Evolutionary conservation across 2,329 filamentous ascomycete species (phyloP), one percentile per base, ranked within the genome.

Genomic region (Hortaea sp.): DNA sequence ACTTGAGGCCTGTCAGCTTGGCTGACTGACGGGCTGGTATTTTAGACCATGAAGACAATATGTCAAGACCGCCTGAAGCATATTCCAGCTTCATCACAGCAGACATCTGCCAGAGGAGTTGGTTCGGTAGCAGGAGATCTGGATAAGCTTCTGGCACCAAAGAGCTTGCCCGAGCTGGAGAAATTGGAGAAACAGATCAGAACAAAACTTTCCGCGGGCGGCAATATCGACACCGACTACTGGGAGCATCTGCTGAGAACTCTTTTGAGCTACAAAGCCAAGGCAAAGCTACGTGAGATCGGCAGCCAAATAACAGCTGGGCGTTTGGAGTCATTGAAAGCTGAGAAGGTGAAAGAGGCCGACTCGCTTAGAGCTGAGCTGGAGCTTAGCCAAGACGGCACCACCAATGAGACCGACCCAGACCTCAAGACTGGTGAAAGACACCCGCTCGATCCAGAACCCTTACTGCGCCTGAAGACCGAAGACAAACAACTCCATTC

Each of bases 211-310:
- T 76, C 82, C 44, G 94, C 88, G 6, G 83, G 95, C 61, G 89
- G 95, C 61, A 82, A 86, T 7, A 90, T 98, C 54, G 92, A 98
- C 65, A 88, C 85, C 2, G 92, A 98, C 67, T 98, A 97, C 65
- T 98, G 92, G 92, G 88, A 94, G 62, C 87, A 95, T 62, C 73
- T 98, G 11, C 73, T 98, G 50, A 82, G 82, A 54, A 94, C 83
- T 61, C 71, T 98, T 52, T 74, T 85, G 5, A 81, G 95, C 1
- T 95, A 87, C 81, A 97, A 97, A 69, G 88, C 92, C 31, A 88
- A 86, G 64, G 88, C 88, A 2, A 88, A 84, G 63, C 69, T 98
- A 44, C 81, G 81, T 54, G 82, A 79, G 51, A 81, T 95, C 11
- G 89, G 83, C 54, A 80, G 86, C 53, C 79, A 79, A 9, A 85